Evolutionary conservation across 257 asterid species (phyloP).

Genomic region (Osmanthus fragrans): DNA sequence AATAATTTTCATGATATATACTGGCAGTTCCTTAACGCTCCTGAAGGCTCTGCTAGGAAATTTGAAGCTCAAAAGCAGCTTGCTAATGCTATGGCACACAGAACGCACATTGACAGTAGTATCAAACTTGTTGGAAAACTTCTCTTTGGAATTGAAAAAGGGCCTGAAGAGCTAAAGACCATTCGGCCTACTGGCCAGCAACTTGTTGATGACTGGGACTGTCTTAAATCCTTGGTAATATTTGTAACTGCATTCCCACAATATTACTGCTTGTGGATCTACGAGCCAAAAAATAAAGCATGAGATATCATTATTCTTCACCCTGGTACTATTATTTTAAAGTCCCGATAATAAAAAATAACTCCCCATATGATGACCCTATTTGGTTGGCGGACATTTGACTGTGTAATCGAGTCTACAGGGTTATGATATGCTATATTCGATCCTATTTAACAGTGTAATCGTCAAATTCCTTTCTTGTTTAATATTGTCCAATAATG

Average conservation of each 20-base stretch:
- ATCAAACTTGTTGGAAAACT: constrained; percentile 68
- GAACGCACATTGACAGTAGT: constrained; percentile 75
- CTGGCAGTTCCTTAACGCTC: constrained; percentile 50
- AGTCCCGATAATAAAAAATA: neutral
- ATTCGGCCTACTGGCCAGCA: constrained; percentile 79
- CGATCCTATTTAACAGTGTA: neutral
- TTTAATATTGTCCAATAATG: too few relatives aligned
- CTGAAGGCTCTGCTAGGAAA: constrained; percentile 72
- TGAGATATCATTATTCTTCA: neutral
- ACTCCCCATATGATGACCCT: neutral
- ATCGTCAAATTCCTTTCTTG: too few relatives aligned
- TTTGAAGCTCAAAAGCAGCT: constrained; percentile 82
- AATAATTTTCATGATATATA: neutral
- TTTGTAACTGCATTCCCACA: neutral
- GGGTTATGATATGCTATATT: neutral
- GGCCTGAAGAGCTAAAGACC: constrained; percentile 53
- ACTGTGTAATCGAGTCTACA: neutral
- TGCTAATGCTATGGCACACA: constrained; percentile 72
- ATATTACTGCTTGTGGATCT: neutral
- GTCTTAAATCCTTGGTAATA: constrained; percentile 87
- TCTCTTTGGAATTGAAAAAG: constrained; percentile 72
- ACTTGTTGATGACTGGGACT: constrained; percentile 81
- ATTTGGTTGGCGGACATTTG: neutral
- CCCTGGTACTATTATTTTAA: neutral
- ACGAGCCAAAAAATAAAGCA: too few relatives aligned